These are phyloP conservation scores for Rostrohypoxylon terebratum DNA, from an alignment of 495 filamentous ascomycete genomes.

Conservation along the genomic window DNA sequence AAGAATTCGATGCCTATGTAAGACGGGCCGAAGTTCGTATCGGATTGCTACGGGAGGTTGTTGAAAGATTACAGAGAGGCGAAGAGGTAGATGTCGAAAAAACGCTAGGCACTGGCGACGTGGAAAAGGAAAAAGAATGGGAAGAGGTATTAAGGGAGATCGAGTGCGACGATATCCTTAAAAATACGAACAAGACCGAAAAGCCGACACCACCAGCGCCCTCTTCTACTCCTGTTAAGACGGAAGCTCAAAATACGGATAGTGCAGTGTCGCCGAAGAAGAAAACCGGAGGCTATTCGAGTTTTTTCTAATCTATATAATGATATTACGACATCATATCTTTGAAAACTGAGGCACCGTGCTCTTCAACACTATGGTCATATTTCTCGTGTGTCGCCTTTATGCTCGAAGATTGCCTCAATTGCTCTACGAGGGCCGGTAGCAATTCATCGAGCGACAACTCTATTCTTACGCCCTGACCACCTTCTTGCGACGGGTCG, in stretches of 20 bases:
- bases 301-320: constrained; percentile 53
- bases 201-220: constrained; percentile 41
- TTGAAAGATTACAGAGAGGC: constrained; percentile 82
- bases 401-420: constrained; percentile 40
- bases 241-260: constrained; percentile 26
- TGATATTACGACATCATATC: constrained; percentile 61
- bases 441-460: constrained; percentile 66
- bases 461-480: constrained; percentile 63
- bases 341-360: constrained; percentile 58
- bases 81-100: constrained; percentile 92
- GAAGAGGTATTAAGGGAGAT: constrained; percentile 90
- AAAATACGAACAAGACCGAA: constrained; percentile 57
- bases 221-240: constrained; percentile 12
- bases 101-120: constrained; percentile 82
- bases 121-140: constrained; percentile 84
- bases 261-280: constrained; percentile 36
- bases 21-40: constrained; percentile 85
- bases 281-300: constrained; percentile 47
- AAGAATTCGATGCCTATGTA: constrained; percentile 75
- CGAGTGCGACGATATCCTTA: constrained; percentile 77
- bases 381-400: constrained; percentile 19
- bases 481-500: constrained; percentile 59
- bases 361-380: constrained; percentile 28
- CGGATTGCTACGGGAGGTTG: constrained; percentile 79
- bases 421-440: constrained; percentile 62